Percentiles rank a stretch among this genome's conserved stretches.
phyloP scores from a whole-genome alignment of 1,284 basidiomycete genomes.

The Ganoderma meredithae region DNA sequence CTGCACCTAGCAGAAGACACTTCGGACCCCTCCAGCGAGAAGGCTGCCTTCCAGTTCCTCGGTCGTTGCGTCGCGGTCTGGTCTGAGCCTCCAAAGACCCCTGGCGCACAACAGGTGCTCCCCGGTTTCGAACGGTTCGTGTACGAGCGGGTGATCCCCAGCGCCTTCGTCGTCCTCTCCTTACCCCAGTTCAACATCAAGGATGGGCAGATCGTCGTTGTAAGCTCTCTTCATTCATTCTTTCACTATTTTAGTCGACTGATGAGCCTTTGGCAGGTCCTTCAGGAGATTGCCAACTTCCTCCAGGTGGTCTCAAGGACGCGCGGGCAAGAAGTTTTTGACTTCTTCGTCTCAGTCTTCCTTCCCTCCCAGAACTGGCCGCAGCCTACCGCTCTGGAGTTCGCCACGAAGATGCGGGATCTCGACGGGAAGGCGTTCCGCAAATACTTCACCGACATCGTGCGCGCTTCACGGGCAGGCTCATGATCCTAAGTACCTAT shows the following conservation, averaged over 20 bases:
- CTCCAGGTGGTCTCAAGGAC: slow-evolving; percentile 83
- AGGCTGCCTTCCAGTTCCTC: slow-evolving; percentile 85
- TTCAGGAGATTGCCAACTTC: slow-evolving; percentile 88
- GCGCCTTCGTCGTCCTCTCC: slow-evolving; percentile 86
- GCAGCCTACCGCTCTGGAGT: slow-evolving; percentile 77
- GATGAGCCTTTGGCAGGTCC: slow-evolving; percentile 60
- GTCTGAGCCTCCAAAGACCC: slow-evolving; percentile 62
- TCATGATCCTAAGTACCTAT: slow-evolving; percentile 45
- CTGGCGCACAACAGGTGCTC: slow-evolving; percentile 61
- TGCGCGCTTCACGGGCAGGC: slow-evolving; percentile 69
- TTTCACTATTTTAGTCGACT: slow-evolving; percentile 3
- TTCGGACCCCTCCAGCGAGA: slow-evolving; percentile 79
- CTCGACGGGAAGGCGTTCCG: slow-evolving; percentile 86
- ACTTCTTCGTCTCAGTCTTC: slow-evolving; percentile 83
- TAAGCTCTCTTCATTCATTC: slow-evolving; percentile 48
- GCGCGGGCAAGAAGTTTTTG: slow-evolving; percentile 85
- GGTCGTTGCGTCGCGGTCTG: slow-evolving; percentile 81
- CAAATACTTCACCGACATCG: slow-evolving; percentile 90
- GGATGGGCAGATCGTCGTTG: slow-evolving; percentile 86
- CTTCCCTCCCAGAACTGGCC: slow-evolving; percentile 93
- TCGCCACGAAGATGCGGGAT: slow-evolving; percentile 79
- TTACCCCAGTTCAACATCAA: slow-evolving; percentile 86
- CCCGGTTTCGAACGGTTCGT: slow-evolving; percentile 95
- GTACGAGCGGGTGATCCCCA: slow-evolving; percentile 88
- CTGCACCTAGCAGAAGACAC: slow-evolving; percentile 79